A percentile compares a stretch with the other conserved stretches of the same genome.
Evolutionary conservation across 1,284 basidiomycete genomes (phyloP).

Genomic region (Takashimella tepidaria): DNA sequence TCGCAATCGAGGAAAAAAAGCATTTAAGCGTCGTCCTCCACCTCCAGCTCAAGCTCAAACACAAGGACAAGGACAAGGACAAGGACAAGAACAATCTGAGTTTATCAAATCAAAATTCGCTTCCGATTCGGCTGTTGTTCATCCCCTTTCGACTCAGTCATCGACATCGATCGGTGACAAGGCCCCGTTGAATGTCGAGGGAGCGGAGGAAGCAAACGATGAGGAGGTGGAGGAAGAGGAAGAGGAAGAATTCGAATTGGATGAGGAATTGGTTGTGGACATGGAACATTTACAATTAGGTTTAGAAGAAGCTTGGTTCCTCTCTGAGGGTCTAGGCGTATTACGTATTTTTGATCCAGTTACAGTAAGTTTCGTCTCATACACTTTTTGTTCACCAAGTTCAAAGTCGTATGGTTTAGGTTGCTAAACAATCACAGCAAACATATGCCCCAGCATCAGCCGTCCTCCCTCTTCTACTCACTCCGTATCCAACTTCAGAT

Average conservation of each 20-base stretch:
- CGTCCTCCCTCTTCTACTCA: constrained; percentile 47
- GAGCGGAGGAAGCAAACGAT: constrained; percentile 34
- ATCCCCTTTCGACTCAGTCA: too few relatives aligned
- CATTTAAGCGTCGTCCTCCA: constrained; percentile 31
- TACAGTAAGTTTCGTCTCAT: constrained; percentile 52
- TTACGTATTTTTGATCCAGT: constrained; percentile 64
- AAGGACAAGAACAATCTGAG: background rate
- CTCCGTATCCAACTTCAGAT: constrained; percentile 38
- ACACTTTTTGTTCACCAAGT: background rate
- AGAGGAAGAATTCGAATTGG: constrained; percentile 38
- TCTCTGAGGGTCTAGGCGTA: constrained; percentile 77
- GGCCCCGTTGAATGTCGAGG: background rate
- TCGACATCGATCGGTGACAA: too few relatives aligned
- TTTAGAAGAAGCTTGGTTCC: constrained; percentile 86
- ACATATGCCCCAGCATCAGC: constrained; percentile 46
- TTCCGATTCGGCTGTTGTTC: too few relatives aligned
- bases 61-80: background rate
- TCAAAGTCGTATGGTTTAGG: too few relatives aligned
- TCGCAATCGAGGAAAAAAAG: constrained; percentile 40
- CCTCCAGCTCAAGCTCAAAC: constrained; percentile 3
- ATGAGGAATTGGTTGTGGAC: constrained; percentile 54
- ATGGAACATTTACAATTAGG: constrained; percentile 90
- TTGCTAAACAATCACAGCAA: too few relatives aligned
- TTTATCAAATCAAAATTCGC: too few relatives aligned
- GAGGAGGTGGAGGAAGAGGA: constrained; percentile 60